These are phyloP conservation scores for Linderniella brevidens DNA, from an alignment of 257 asterid species.

Conservation along the genomic window DNA sequence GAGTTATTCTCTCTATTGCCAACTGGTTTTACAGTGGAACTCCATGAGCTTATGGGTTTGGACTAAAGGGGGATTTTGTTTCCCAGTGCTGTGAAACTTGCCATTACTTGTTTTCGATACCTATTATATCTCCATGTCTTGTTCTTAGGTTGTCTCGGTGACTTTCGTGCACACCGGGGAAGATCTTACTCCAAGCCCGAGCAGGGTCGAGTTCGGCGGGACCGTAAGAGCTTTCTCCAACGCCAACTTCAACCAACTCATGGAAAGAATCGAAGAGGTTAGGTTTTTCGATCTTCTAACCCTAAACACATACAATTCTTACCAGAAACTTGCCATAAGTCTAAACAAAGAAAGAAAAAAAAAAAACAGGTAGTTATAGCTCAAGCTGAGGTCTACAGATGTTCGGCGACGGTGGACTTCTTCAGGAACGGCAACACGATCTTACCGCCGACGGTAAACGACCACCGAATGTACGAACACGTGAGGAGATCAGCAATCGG, in stretches of 20 bases:
- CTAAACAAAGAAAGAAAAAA: not conserved
- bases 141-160: conserved; percentile 62
- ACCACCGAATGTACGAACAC: conserved; percentile 47
- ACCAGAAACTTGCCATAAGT: no score
- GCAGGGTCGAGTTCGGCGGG: conserved; percentile 44
- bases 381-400: conserved; percentile 61
- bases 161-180: conserved; percentile 54
- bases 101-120: not conserved
- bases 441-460: conserved; percentile 74
- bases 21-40: no score
- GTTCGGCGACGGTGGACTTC: conserved; percentile 70
- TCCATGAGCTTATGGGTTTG: no score
- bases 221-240: conserved; percentile 79
- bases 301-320: no score
- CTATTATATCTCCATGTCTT: not conserved
- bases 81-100: not conserved
- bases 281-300: conserved; percentile 6
- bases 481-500: conserved; percentile 28
- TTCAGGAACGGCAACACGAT: conserved; percentile 42
- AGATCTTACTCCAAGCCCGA: conserved; percentile 21
- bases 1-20: not conserved
- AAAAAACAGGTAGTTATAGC: conserved; percentile 46
- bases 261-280: conserved; percentile 72
- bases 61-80: not conserved
- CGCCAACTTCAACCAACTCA: conserved; percentile 38